A percentile compares a stretch with the other conserved stretches of the same genome.
These are phyloP conservation scores for Alliaria petiolata DNA, from an alignment of 345 rosid species.

Conservation along the genomic window DNA sequence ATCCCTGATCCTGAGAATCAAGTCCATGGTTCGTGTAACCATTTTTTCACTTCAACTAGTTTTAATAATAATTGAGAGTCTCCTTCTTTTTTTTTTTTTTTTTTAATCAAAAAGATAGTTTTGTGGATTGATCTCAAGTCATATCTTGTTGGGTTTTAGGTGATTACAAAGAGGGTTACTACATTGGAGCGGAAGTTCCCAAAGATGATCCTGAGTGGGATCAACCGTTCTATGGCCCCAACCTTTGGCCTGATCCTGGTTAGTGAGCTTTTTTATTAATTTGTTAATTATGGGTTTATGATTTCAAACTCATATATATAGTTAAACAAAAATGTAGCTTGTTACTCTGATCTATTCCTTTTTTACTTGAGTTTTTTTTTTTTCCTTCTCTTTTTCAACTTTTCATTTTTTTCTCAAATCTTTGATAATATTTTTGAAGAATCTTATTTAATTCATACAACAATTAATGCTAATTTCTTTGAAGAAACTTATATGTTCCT, in stretches of 20 bases:
- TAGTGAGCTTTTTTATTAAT: not conserved
- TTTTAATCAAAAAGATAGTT: too few relatives aligned
- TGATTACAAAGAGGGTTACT: slow-evolving; percentile 80
- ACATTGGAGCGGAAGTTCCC: slow-evolving; percentile 61
- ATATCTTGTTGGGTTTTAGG: slow-evolving; percentile 39
- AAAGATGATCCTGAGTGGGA: slow-evolving; percentile 52
- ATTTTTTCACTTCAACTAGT: not conserved
- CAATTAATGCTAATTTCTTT: not conserved
- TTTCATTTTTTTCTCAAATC: too few relatives aligned
- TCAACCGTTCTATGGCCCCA: slow-evolving; percentile 70
- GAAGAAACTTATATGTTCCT: not conserved
- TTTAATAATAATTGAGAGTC: too few relatives aligned
- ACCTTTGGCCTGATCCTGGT: slow-evolving; percentile 71
- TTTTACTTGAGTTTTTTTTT: too few relatives aligned
- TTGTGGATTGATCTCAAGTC: not conserved
- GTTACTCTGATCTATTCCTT: too few relatives aligned
- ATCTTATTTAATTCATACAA: too few relatives aligned
- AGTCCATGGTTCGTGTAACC: not conserved
- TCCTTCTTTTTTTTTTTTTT: too few relatives aligned
- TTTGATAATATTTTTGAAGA: not conserved
- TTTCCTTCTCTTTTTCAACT: too few relatives aligned
- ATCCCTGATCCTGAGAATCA: slow-evolving; percentile 48
- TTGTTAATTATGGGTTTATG: not conserved
- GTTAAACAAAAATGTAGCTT: too few relatives aligned
- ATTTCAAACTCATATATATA: too few relatives aligned